These are phyloP conservation scores for Selenicereus undatus DNA, from an alignment of 148 eudicot species.

Conservation along the genomic window DNA sequence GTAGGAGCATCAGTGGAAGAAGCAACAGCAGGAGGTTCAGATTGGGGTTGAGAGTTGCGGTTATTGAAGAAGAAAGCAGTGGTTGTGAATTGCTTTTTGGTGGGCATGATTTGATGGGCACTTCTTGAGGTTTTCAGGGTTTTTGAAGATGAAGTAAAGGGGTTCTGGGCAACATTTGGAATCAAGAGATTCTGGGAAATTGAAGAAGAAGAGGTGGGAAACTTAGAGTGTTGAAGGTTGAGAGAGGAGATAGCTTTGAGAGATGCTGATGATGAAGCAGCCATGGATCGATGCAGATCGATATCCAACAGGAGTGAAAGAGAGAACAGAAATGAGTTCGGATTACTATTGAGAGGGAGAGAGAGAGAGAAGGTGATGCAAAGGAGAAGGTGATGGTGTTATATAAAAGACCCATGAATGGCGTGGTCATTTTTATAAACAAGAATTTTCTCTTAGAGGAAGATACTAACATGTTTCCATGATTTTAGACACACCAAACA, in stretches of 20 bases:
- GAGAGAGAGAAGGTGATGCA: not conserved
- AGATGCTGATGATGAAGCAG: slow-evolving; percentile 10
- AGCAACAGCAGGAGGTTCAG: not conserved
- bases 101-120: not conserved
- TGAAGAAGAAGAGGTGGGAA: slow-evolving; percentile 12
- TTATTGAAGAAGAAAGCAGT: slow-evolving; percentile 15
- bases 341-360: too few species aligned
- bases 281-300: slow-evolving; percentile 11
- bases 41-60: slow-evolving; percentile 2
- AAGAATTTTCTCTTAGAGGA: not conserved
- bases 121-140: not conserved
- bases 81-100: not conserved
- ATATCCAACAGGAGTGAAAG: not conserved
- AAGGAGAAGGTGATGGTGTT: not conserved
- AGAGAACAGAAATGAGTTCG: not conserved
- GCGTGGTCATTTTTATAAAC: not conserved
- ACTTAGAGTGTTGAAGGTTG: not conserved
- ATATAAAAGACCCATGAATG: not conserved
- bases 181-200: slow-evolving; percentile 2
- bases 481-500: too few species aligned
- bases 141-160: slow-evolving; percentile 18
- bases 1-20: not conserved
- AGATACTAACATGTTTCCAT: not conserved
- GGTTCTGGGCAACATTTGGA: not conserved
- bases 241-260: slow-evolving; percentile 18